A percentile compares a stretch with the other conserved stretches of the same genome.
These are phyloP conservation scores for Wickerhamiella galacta DNA, from an alignment of 805 yeast species.

Conservation along the genomic window DNA sequence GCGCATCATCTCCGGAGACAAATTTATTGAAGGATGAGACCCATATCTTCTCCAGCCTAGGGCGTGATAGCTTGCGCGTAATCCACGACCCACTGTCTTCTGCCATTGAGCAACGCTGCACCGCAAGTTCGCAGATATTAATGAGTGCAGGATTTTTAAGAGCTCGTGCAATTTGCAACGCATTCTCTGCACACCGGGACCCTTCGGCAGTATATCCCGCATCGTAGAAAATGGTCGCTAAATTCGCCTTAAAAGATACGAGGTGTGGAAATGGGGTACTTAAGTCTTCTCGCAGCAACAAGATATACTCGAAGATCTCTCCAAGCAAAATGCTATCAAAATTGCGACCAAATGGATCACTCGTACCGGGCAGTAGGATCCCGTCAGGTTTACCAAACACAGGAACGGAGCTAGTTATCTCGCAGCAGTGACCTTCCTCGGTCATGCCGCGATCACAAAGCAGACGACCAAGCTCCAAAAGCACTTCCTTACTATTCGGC, in stretches of 20 bases:
- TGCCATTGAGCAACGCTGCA: conserved; percentile 5
- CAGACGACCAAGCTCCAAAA: conserved; percentile 23
- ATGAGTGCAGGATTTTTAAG: conserved; percentile 3
- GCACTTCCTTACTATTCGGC: conserved; percentile 17
- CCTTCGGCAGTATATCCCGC: conserved; percentile 29
- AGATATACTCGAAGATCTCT: conserved; percentile 51
- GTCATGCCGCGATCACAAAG: conserved; percentile 23
- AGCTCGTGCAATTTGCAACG: conserved; percentile 5
- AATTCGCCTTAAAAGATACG: conserved; percentile 42
- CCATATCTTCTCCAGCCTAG: conserved; percentile 63
- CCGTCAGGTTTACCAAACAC: conserved; percentile 16
- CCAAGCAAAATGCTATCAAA: conserved; percentile 37
- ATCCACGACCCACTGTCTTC: conserved; percentile 37
- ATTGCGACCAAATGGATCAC: conserved; percentile 26
- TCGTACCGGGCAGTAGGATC: conserved; percentile 9
- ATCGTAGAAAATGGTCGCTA: conserved; percentile 57
- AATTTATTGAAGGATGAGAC: conserved; percentile 63
- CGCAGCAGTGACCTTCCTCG: conserved; percentile 27
- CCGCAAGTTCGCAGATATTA: conserved; percentile 3
- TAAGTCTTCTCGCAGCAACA: conserved; percentile 14
- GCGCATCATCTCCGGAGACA: conserved; percentile 69
- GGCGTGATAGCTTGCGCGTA: conserved; percentile 32
- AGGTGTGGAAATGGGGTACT: conserved; percentile 31
- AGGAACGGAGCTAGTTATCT: conserved; percentile 18
- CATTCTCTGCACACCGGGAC: conserved; percentile 4